Percentiles rank a stretch among this genome's conserved stretches.
phyloP scores from a whole-genome alignment of 345 rosid species.

The Mallotus nudiflorus region DNA sequence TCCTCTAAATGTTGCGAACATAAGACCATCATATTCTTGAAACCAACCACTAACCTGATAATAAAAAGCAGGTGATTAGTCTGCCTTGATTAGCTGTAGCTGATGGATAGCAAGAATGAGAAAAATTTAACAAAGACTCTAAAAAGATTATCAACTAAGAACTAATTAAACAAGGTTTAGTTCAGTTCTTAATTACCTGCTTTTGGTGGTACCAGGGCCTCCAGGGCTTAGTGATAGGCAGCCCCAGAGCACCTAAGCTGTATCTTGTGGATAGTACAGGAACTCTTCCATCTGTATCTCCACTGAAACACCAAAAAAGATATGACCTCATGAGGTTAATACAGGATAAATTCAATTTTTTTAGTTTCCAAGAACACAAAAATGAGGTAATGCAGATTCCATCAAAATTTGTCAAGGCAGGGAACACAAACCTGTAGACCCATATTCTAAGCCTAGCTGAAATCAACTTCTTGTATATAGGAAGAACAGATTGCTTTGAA shows the following conservation, averaged over 20 bases:
- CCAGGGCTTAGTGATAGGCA: slow-evolving; percentile 71
- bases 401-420: not conserved
- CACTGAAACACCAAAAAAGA: slow-evolving; percentile 46
- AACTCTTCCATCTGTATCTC: slow-evolving; percentile 98
- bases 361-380: not conserved
- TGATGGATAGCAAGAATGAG: not conserved
- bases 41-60: slow-evolving; percentile 88
- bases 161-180: not conserved
- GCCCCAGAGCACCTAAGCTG: slow-evolving; percentile 54
- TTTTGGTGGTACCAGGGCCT: slow-evolving; percentile 84
- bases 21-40: slow-evolving; percentile 85
- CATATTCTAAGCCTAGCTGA: slow-evolving; percentile 73
- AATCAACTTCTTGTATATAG: slow-evolving; percentile 79
- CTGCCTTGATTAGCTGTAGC: not conserved
- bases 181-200: slow-evolving; percentile 60
- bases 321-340: not conserved
- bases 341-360: not conserved
- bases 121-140: no score
- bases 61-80: not conserved
- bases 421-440: slow-evolving; percentile 73
- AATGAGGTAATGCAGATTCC: not conserved
- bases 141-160: no score
- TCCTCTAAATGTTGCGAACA: slow-evolving; percentile 90
- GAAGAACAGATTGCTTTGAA: slow-evolving; percentile 64
- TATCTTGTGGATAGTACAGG: slow-evolving; percentile 87